Evolutionary conservation across 805 yeast genomes (phyloP).

Genomic region (Brettanomyces custersianus): DNA sequence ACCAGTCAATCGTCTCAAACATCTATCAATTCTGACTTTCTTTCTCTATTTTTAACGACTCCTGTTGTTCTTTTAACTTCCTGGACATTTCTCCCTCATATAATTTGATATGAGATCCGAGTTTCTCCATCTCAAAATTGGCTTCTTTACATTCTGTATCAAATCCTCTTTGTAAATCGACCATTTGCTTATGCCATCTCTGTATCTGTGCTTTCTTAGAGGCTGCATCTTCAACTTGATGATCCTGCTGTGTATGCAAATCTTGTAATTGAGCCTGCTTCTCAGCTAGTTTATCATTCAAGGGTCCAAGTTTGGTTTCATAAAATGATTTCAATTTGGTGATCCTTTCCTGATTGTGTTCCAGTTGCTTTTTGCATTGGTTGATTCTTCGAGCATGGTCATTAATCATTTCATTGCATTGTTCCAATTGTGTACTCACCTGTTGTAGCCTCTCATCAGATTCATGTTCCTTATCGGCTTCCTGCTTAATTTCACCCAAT

Average conservation of each 20-base stretch:
- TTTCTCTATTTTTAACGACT: not conserved
- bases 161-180: slow-evolving; percentile 32
- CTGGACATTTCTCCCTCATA: slow-evolving; percentile 46
- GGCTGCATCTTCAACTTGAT: slow-evolving; percentile 39
- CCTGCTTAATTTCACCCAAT: slow-evolving; percentile 41
- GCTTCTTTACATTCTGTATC: slow-evolving; percentile 46
- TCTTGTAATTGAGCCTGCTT: slow-evolving; percentile 39
- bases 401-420: slow-evolving; percentile 31
- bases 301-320: slow-evolving; percentile 33
- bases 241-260: slow-evolving; percentile 38
- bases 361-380: slow-evolving; percentile 42
- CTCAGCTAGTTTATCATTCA: slow-evolving; percentile 32
- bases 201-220: slow-evolving; percentile 39
- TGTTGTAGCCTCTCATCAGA: slow-evolving; percentile 16
- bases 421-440: slow-evolving; percentile 27
- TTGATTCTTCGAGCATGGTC: slow-evolving; percentile 34
- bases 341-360: slow-evolving; percentile 38
- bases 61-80: slow-evolving; percentile 11
- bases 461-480: slow-evolving; percentile 33
- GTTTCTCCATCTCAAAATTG: slow-evolving; percentile 42
- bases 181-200: slow-evolving; percentile 26
- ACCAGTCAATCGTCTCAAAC: too few relatives aligned
- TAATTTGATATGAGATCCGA: slow-evolving; percentile 45
- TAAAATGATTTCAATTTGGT: slow-evolving; percentile 35
- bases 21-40: not conserved